These are phyloP conservation scores for Phaffomyces thermotolerans DNA, from an alignment of 805 yeast species.

Conservation along the genomic window DNA sequence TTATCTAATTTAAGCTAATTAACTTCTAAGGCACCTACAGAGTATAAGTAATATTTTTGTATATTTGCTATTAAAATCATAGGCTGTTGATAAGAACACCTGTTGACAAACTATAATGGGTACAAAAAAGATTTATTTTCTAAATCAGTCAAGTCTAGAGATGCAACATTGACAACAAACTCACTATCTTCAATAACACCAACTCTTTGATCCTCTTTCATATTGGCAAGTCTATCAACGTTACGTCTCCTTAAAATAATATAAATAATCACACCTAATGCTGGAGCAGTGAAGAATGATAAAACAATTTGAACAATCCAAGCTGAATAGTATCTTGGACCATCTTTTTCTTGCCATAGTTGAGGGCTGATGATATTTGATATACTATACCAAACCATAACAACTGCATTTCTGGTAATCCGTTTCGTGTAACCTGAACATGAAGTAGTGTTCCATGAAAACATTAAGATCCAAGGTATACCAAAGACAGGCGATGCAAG, in stretches of 20 bases:
- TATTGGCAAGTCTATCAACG: conserved; percentile 26
- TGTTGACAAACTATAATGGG: conserved; percentile 28
- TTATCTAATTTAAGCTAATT: too few species aligned
- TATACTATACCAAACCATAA: conserved; percentile 39
- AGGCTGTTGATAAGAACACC: too few species aligned
- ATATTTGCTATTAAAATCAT: too few species aligned
- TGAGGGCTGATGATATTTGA: conserved; percentile 52
- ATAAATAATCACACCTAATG: conserved; percentile 36
- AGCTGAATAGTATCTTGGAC: conserved; percentile 39
- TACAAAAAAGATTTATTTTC: conserved; percentile 45
- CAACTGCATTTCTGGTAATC: conserved; percentile 37
- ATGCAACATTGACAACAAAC: conserved; percentile 33
- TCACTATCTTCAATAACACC: conserved; percentile 27
- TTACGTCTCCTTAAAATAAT: conserved; percentile 40
- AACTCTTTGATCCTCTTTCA: conserved; percentile 17
- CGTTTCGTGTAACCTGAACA: conserved; percentile 47
- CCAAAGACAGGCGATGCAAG: conserved; percentile 41
- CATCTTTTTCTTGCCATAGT: conserved; percentile 41
- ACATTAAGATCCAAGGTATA: conserved; percentile 32
- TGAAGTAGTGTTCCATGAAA: conserved; percentile 28
- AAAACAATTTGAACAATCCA: conserved; percentile 52
- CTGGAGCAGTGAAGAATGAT: conserved; percentile 42
- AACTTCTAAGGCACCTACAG: too few species aligned
- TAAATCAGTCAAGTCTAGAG: conserved; percentile 43
- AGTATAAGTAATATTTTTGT: too few species aligned